These are phyloP conservation scores for Aspergillus funiculosus DNA, from an alignment of 495 filamentous ascomycete species.

Conservation along the genomic window DNA sequence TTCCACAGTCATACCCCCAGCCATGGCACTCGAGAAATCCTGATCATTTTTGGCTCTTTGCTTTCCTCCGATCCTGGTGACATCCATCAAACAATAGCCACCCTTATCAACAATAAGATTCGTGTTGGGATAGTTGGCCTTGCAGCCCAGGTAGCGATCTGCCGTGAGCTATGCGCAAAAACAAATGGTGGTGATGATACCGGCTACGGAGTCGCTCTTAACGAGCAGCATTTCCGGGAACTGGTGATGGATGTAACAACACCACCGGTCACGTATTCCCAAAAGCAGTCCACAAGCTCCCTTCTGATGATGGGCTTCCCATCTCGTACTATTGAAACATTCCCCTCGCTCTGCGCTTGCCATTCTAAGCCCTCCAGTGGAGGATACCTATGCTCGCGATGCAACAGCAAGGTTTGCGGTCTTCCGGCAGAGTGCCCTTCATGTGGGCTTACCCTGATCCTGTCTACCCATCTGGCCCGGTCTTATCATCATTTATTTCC, in stretches of 20 bases:
- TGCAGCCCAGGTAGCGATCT: constrained; percentile 86
- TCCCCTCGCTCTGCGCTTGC: constrained; percentile 80
- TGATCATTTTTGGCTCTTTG: constrained; percentile 87
- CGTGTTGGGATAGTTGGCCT: constrained; percentile 84
- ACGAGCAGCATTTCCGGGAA: constrained; percentile 85
- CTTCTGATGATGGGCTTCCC: constrained; percentile 98
- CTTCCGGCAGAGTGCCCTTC: constrained; percentile 88
- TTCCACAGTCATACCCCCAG: constrained; percentile 70
- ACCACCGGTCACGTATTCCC: constrained; percentile 70
- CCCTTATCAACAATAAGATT: constrained; percentile 72
- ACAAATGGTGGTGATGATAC: constrained; percentile 78
- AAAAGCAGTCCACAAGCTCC: constrained; percentile 62
- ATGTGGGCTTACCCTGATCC: constrained; percentile 86
- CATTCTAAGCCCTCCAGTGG: constrained; percentile 77
- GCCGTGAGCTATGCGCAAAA: constrained; percentile 74
- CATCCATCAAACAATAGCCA: constrained; percentile 81
- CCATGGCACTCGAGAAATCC: constrained; percentile 86
- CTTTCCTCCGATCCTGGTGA: constrained; percentile 89
- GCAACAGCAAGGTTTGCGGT: constrained; percentile 81
- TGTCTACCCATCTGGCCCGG: constrained; percentile 90
- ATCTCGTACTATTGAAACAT: constrained; percentile 72
- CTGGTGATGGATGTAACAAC: constrained; percentile 84
- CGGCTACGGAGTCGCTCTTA: constrained; percentile 73
- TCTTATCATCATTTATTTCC: constrained; percentile 97
- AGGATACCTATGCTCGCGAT: constrained; percentile 90